Evolutionary conservation across 495 filamentous ascomycete species (phyloP).

Genomic region (Talaromyces thailandensis): DNA sequence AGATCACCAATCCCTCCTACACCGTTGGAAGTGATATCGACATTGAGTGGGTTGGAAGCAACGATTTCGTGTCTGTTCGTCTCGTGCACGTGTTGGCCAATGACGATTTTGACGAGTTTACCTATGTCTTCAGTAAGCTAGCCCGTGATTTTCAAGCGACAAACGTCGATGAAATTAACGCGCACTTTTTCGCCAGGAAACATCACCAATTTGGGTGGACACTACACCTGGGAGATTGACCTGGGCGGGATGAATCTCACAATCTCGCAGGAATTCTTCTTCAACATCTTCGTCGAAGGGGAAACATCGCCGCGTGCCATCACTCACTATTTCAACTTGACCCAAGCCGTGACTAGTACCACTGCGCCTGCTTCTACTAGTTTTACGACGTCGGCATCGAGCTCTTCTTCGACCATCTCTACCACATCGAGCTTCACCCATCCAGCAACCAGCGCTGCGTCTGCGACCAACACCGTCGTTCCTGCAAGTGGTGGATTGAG

Average conservation of each 20-base stretch:
- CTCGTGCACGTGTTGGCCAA: not conserved
- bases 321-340: conserved; percentile 1
- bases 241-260: conserved; percentile 4
- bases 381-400: not conserved
- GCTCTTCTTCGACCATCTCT: not conserved
- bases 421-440: not conserved
- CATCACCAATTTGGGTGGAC: conserved; percentile 2
- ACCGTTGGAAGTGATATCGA: not conserved
- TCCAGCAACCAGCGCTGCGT: not conserved
- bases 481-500: not conserved
- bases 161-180: not conserved
- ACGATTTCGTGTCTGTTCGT: not conserved
- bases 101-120: not conserved
- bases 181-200: not conserved
- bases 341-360: not conserved
- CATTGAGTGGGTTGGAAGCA: conserved; percentile 3
- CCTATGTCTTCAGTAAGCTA: not conserved
- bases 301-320: not conserved
- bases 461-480: not conserved
- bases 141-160: not conserved
- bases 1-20: not conserved
- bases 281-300: conserved; percentile 4
- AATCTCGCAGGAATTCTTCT: not conserved
- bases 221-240: not conserved
- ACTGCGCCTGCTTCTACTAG: not conserved